Base-by-base conservation (phyloP, 2,329 filamentous ascomycete species). In the Colletotrichum kahawae region DNA sequence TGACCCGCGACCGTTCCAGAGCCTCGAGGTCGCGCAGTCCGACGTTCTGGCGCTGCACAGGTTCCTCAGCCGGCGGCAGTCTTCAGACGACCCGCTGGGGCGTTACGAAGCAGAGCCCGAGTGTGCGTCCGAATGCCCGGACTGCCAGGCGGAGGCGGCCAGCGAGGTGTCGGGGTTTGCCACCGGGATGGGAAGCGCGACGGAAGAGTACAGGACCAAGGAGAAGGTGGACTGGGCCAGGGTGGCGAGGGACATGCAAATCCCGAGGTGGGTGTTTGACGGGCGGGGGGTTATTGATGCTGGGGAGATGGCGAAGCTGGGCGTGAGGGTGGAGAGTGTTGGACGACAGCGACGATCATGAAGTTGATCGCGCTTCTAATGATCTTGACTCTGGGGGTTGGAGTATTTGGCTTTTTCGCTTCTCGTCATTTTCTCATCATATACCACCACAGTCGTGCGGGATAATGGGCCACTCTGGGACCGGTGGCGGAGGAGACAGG, bases 261-360 rank as follows among this genome's bases (percentile, higher is more conserved):
- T 88, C 82, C 89, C 89, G 13, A 87, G 86, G 71, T 90, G 88
- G 88, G 83, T 91, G 31, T 91, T 91, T 81, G 89, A 91, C 74
- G 89, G 89, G n/a, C 87, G 88, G 70, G 88, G 88, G 51, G 85
- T 90, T 34, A 85, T 91, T 62, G 87, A 91, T 77, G 84, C 84
- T 21, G 81, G 82, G 27, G 84, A 86, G 77, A 86, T 90, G 84
- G 82, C 83, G 51, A 86, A 85, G 82, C 82, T 90, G n/a, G 88
- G 87, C 16, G 84, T 91, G 65, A 83, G 85, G 21, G 87, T 90
- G 12, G 88, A 90, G 83, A 89, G 86, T 76, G 86, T 91, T 38
- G 89, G 89, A 24, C 85, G 87, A 27, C 87, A 87, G 78, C 79
- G 78, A 12, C 38, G 43, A 21, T 51, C n/a, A 1, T 51, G 63